These are phyloP conservation scores for Cynanchum wilfordii DNA, from an alignment of 257 asterid genomes.

Conservation along the genomic window DNA sequence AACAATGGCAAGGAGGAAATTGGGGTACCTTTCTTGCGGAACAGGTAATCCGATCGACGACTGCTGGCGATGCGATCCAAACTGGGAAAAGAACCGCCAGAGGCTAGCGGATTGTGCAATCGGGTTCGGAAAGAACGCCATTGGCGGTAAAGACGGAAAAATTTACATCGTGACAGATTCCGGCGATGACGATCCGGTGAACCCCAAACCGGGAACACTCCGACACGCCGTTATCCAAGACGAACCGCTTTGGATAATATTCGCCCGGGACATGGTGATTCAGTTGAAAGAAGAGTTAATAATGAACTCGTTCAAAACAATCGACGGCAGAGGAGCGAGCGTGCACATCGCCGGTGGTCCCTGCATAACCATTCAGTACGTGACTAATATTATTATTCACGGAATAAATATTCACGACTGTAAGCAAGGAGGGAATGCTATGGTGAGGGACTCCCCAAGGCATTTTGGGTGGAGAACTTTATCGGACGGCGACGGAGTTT, in stretches of 20 bases:
- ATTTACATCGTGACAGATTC: constrained; percentile 64
- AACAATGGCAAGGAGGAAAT: constrained; percentile 57
- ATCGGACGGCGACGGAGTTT: constrained; percentile 83
- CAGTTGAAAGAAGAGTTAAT: constrained; percentile 67
- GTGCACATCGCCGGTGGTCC: constrained; percentile 84
- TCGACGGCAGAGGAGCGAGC: constrained; percentile 77
- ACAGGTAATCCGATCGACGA: constrained; percentile 83
- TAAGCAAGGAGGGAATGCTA: constrained; percentile 69
- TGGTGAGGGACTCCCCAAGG: constrained; percentile 58
- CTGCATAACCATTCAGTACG: constrained; percentile 69
- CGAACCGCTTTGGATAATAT: constrained; percentile 72
- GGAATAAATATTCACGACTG: constrained; percentile 77
- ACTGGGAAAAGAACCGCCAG: constrained; percentile 67
- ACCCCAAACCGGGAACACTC: constrained; percentile 70
- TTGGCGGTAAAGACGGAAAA: constrained; percentile 61
- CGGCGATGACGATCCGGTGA: constrained; percentile 40
- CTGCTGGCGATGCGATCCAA: constrained; percentile 73
- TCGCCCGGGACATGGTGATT: constrained; percentile 72
- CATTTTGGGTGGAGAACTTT: constrained; percentile 71
- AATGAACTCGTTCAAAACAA: constrained; percentile 80
- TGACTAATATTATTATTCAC: constrained; percentile 67
- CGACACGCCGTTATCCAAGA: constrained; percentile 60
- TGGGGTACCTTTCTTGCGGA: constrained; percentile 61
- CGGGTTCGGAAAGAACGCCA: constrained; percentile 72
- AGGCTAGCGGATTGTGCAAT: constrained; percentile 67